Conservation (phyloP, 2,329 filamentous ascomycete genomes). For the Trichoderma lentiforme region DNA sequence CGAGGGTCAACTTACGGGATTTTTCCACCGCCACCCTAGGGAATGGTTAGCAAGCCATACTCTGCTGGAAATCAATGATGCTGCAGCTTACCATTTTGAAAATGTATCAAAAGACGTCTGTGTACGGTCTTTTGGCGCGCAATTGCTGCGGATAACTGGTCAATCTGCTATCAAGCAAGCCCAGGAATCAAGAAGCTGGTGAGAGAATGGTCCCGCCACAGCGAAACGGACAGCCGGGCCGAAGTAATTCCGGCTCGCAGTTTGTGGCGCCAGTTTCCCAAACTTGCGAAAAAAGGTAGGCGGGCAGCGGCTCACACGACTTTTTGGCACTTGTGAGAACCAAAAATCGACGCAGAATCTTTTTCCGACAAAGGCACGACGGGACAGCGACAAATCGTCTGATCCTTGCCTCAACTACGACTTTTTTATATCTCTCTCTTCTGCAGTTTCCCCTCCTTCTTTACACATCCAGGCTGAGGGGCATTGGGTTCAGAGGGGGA, state of each 20-base stretch:
- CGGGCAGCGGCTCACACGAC: slow-evolving; percentile 22
- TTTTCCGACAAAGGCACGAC: neutral
- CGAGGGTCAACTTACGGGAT: slow-evolving; percentile 55
- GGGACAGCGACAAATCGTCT: neutral
- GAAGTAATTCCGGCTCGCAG: slow-evolving; percentile 20
- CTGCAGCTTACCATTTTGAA: slow-evolving; percentile 54
- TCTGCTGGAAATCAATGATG: slow-evolving; percentile 47
- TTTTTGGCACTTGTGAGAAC: neutral
- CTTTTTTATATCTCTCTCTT: neutral
- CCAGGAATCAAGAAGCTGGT: slow-evolving; percentile 8
- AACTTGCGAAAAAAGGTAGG: slow-evolving; percentile 10
- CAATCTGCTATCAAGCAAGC: neutral
- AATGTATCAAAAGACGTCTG: slow-evolving; percentile 35
- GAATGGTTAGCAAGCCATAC: slow-evolving; percentile 38
- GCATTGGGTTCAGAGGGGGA: slow-evolving; percentile 14
- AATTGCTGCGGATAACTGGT: slow-evolving; percentile 25
- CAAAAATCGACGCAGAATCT: slow-evolving; percentile 16
- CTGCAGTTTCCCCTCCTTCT: neutral
- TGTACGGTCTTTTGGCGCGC: slow-evolving; percentile 25
- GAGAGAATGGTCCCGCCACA: neutral
- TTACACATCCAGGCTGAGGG: neutral
- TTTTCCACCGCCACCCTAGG: slow-evolving; percentile 70
- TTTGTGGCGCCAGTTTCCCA: neutral
- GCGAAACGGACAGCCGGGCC: slow-evolving; percentile 15
- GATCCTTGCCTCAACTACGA: slow-evolving; percentile 4